Percentiles rank a stretch among this genome's conserved stretches.
Evolutionary conservation across 1,284 basidiomycete species (phyloP).

Genomic region (Leccinum pachyderme): DNA sequence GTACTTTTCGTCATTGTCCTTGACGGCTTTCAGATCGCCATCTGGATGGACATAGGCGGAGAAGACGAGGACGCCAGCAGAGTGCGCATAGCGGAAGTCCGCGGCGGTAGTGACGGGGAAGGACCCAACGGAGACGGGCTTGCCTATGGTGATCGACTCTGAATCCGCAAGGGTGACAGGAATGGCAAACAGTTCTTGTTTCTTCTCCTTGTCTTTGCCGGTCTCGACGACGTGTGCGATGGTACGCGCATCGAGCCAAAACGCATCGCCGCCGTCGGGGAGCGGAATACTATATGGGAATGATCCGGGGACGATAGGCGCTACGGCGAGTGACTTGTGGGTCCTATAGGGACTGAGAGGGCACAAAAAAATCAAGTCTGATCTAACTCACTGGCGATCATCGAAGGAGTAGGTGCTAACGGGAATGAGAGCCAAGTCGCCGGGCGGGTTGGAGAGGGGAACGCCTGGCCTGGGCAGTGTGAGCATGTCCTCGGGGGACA

Average conservation of each 20-base stretch:
- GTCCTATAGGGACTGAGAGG: slow-evolving; percentile 46
- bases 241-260: slow-evolving; percentile 73
- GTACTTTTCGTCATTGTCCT: slow-evolving; percentile 66
- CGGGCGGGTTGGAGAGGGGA: slow-evolving; percentile 62
- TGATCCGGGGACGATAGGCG: slow-evolving; percentile 50
- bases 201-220: slow-evolving; percentile 43
- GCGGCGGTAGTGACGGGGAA: slow-evolving; percentile 65
- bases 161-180: slow-evolving; percentile 41
- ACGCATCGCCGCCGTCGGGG: slow-evolving; percentile 64
- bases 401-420: slow-evolving; percentile 69
- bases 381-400: slow-evolving; percentile 60
- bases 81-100: slow-evolving; percentile 66
- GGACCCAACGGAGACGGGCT: slow-evolving; percentile 46
- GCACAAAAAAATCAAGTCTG: not conserved
- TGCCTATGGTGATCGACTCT: slow-evolving; percentile 32
- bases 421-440: slow-evolving; percentile 66
- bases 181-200: slow-evolving; percentile 58
- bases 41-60: slow-evolving; percentile 77
- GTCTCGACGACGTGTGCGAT: slow-evolving; percentile 63
- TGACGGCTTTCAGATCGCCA: slow-evolving; percentile 64
- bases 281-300: slow-evolving; percentile 53
- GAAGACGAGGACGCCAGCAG: slow-evolving; percentile 62
- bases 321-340: slow-evolving; percentile 63
- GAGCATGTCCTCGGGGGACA: slow-evolving; percentile 74
- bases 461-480: slow-evolving; percentile 67